These are phyloP conservation scores for Euphrasia arctica DNA, from an alignment of 305 asterid species.

Conservation along the genomic window DNA sequence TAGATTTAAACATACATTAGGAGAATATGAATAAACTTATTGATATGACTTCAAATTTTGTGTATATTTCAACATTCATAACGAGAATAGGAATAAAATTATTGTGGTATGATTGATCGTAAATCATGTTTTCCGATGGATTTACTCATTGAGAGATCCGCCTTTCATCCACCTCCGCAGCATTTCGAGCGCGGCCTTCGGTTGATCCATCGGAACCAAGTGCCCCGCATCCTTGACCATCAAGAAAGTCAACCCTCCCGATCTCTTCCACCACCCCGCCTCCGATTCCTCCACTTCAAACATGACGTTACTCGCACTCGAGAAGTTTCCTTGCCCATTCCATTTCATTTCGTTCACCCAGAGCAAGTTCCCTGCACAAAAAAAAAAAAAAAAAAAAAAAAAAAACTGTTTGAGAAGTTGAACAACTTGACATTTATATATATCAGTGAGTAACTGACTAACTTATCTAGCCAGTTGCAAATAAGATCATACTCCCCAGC, in stretches of 20 bases:
- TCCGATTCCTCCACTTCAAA: constrained; percentile 46
- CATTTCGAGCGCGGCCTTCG: constrained; percentile 54
- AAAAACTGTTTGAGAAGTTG: too few species aligned
- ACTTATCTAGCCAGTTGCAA: constrained; percentile 76
- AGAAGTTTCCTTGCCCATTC: constrained; percentile 40
- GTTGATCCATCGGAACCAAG: constrained; percentile 74
- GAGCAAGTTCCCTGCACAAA: constrained; percentile 55
- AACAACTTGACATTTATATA: too few species aligned
- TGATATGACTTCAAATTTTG: too few species aligned
- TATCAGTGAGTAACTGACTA: not conserved
- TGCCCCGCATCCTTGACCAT: constrained; percentile 59
- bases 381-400: too few species aligned
- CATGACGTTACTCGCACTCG: constrained; percentile 31
- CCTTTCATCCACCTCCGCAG: constrained; percentile 55
- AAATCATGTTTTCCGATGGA: too few species aligned
- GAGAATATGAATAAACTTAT: too few species aligned
- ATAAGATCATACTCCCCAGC: constrained; percentile 80
- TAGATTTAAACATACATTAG: too few species aligned
- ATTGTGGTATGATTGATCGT: too few species aligned
- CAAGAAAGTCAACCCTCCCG: constrained; percentile 50
- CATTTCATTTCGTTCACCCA: constrained; percentile 52
- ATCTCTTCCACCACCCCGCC: constrained; percentile 43
- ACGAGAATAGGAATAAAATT: too few species aligned
- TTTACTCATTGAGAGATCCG: too few species aligned
- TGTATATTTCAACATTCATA: too few species aligned